phyloP scores from a whole-genome alignment of 1,284 basidiomycete genomes.

The Ganoderma meredithae region DNA sequence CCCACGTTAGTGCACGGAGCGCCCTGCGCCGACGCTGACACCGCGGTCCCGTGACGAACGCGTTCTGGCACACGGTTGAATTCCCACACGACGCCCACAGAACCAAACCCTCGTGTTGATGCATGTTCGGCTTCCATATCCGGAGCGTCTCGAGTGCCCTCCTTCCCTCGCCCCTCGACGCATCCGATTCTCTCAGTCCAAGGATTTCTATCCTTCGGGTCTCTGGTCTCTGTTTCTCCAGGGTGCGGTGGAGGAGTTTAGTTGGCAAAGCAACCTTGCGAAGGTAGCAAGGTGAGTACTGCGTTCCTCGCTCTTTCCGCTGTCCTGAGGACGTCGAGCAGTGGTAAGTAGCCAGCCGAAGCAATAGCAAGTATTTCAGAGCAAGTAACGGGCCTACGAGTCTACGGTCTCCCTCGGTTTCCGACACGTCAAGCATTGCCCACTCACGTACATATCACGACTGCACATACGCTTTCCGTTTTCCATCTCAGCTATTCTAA shows the following conservation, averaged over 20 bases:
- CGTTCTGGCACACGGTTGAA: conserved; percentile 32
- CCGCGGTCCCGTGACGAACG: conserved; percentile 31
- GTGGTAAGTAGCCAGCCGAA: conserved; percentile 35
- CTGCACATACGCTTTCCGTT: conserved; percentile 25
- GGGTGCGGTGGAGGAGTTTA: conserved; percentile 35
- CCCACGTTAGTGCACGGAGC: background rate
- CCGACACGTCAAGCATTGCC: conserved; percentile 31
- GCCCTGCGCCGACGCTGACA: background rate
- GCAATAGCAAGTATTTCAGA: conserved; percentile 15
- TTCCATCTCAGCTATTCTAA: conserved; percentile 30
- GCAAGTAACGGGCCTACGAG: conserved; percentile 39
- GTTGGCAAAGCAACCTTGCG: conserved; percentile 37
- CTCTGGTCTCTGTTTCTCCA: conserved; percentile 28
- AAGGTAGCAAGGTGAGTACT: conserved; percentile 33
- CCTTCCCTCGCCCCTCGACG: conserved; percentile 37
- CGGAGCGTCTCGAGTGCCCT: conserved; percentile 12
- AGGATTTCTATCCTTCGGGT: conserved; percentile 24
- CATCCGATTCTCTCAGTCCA: conserved; percentile 31
- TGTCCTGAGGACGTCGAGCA: conserved; percentile 18
- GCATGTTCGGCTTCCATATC: conserved; percentile 35
- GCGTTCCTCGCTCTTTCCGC: conserved; percentile 2
- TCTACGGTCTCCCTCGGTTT: conserved; percentile 28
- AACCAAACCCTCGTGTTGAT: conserved; percentile 39
- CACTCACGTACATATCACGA: conserved; percentile 34
- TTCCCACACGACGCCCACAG: conserved; percentile 35